Conservation (phyloP, 1,139 yeast species). For the Yamadazyma mexicana region DNA sequence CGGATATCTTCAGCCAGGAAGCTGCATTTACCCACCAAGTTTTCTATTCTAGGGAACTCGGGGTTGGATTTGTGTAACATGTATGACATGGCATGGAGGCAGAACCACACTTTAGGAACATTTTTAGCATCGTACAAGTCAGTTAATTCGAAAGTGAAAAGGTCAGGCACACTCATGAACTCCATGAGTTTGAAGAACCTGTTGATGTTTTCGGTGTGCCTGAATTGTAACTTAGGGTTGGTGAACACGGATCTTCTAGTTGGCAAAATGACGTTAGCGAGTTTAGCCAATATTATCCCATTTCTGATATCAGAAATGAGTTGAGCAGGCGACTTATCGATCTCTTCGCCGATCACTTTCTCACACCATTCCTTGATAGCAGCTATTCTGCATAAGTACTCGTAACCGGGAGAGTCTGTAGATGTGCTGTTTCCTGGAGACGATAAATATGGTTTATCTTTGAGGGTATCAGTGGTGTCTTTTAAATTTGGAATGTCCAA, state of each 20-base stretch:
- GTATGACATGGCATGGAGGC: slow-evolving; percentile 85
- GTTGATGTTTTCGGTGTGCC: slow-evolving; percentile 92
- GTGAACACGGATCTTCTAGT: slow-evolving; percentile 48
- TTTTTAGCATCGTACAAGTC: slow-evolving; percentile 92
- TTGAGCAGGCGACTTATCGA: slow-evolving; percentile 54
- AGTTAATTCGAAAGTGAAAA: slow-evolving; percentile 86
- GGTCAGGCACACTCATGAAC: slow-evolving; percentile 74
- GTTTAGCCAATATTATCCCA: slow-evolving; percentile 82
- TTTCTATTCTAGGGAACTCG: slow-evolving; percentile 62
- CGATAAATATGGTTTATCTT: slow-evolving; percentile 22
- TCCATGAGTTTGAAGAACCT: slow-evolving; percentile 74
- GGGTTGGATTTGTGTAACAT: slow-evolving; percentile 53
- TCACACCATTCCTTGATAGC: slow-evolving; percentile 70
- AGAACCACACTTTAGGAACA: slow-evolving; percentile 90
- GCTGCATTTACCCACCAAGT: slow-evolving; percentile 60
- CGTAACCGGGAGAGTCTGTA: slow-evolving; percentile 52
- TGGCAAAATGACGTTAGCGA: slow-evolving; percentile 74
- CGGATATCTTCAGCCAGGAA: slow-evolving; percentile 70
- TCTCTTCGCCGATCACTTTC: slow-evolving; percentile 45
- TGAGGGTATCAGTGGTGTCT: slow-evolving; percentile 12
- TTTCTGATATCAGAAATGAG: slow-evolving; percentile 62
- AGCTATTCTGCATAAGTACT: slow-evolving; percentile 82
- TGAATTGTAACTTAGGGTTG: slow-evolving; percentile 64
- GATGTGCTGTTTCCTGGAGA: slow-evolving; percentile 32
- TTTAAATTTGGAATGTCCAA: slow-evolving; percentile 17